Evolutionary conservation across 2,329 filamentous ascomycete species (phyloP).

Genomic region (Orbilia ellipsospora): DNA sequence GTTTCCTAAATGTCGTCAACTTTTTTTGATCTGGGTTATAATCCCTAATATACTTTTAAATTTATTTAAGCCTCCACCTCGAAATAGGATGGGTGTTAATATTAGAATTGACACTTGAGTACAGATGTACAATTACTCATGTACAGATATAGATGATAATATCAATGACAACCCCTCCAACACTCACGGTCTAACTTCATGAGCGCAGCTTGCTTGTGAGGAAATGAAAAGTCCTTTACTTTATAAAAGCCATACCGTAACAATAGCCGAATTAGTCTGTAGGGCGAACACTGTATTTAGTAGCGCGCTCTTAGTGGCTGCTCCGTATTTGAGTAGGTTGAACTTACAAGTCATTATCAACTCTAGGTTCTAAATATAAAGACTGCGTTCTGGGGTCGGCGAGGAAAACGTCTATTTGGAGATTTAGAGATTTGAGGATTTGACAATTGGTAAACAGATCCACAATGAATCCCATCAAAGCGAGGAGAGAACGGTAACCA

Average conservation of each 20-base stretch:
- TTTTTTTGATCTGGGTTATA: too few species aligned
- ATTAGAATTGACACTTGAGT: too few species aligned
- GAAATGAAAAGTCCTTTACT: slow-evolving; percentile 85
- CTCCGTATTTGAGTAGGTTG: background rate
- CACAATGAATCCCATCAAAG: slow-evolving; percentile 66
- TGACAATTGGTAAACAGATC: slow-evolving; percentile 62
- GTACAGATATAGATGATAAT: too few species aligned
- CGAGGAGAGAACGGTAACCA: slow-evolving; percentile 66
- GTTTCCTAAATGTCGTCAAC: too few species aligned
- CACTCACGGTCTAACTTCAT: slow-evolving; percentile 59
- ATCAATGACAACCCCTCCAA: slow-evolving; percentile 57
- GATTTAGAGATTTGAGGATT: background rate
- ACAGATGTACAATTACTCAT: too few species aligned
- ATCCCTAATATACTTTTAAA: too few species aligned
- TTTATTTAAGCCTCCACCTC: too few species aligned
- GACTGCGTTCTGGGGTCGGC: slow-evolving; percentile 73
- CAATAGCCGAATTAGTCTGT: slow-evolving; percentile 76
- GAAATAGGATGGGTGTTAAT: too few species aligned
- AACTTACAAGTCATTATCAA: slow-evolving; percentile 85
- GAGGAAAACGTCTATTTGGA: slow-evolving; percentile 57
- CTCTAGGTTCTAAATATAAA: slow-evolving; percentile 85
- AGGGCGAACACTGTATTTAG: slow-evolving; percentile 5
- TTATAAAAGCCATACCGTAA: slow-evolving; percentile 82
- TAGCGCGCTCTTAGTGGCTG: background rate
- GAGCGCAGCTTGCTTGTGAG: slow-evolving; percentile 74